Evolutionary conservation across 2,329 filamentous ascomycete species (phyloP), one percentile per base, ranked within the genome.

Genomic region (Metarhizium brunneum): DNA sequence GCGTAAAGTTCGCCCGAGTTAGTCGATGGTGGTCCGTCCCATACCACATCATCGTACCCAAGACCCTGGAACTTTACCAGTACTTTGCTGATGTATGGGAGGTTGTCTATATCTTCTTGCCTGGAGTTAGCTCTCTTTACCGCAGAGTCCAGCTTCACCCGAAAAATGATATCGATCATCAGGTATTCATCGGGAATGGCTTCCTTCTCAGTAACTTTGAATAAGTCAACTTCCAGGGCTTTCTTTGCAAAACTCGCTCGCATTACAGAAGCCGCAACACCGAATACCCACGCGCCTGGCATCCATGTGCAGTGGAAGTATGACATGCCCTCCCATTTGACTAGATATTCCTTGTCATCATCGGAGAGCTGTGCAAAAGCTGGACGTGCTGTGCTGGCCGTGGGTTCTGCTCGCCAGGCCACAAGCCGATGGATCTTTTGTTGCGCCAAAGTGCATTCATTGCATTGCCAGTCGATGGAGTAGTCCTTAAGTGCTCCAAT

Each of bases 31-130:
- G 91, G 90, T 2, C 81, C 78, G 63, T 96, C 92, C 92, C 92
- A 96, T 0, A 95, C 91, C 1, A 84, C 82, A 57, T 96, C 91
- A 59, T 96, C 90, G 65, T 99, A 97, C 5, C 85, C 81, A 7
- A 99, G 80, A 13, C 94, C 94, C 69, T 95, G 90, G 69, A 92
- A 97, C 68, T 99, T 99, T 72, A 95, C 88, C 52, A 86, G 81
- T 0, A 90, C 86, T 62, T 84, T 80, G 52, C 83, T 79, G 25
- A 99, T 83, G 61, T 90, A 81, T 38, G 81, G 79, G 45, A 92
- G 84, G 4, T 87, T 83, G 42, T 80, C 80, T 58, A 90, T 76
- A 63, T 94, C 90, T 16, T 86, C 79, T 53, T 86, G 82, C 61
- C 87, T 83, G 30, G 80, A 84, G 36, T 79, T 78, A 11, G 82